Conservation (phyloP, 257 asterid genomes). For the Nicotiana noctiflora region DNA sequence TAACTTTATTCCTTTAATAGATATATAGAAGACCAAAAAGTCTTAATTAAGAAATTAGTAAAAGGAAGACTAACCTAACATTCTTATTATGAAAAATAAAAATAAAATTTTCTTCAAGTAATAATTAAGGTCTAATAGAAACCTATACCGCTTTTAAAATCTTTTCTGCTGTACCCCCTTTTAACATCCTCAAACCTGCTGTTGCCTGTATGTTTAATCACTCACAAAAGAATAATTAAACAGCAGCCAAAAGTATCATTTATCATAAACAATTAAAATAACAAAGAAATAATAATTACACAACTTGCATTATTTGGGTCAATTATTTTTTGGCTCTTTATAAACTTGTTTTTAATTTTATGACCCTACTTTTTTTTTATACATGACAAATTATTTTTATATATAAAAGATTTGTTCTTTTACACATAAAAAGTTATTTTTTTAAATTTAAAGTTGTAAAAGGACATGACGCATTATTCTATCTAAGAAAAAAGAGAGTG, state of each 20-base stretch:
- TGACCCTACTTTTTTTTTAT: too few species aligned
- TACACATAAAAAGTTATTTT: too few species aligned
- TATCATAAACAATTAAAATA: neutral
- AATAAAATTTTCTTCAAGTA: neutral
- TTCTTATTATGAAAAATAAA: neutral
- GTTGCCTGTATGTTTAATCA: constrained; percentile 57
- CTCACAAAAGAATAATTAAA: neutral
- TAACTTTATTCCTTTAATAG: too few species aligned
- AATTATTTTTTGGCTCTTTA: too few species aligned
- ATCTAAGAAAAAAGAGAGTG: neutral
- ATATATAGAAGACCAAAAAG: neutral
- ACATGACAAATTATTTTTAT: too few species aligned
- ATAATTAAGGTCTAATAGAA: neutral
- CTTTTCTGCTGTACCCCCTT: constrained; percentile 69
- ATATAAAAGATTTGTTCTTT: too few species aligned
- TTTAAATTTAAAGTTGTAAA: too few species aligned
- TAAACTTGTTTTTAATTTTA: too few species aligned
- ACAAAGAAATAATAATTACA: neutral
- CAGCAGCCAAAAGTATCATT: neutral
- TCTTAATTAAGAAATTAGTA: neutral
- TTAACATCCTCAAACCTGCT: constrained; percentile 78
- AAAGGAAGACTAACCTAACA: neutral
- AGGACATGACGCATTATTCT: too few species aligned
- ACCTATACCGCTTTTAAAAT: constrained; percentile 66
- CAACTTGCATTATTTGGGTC: too few species aligned